Conservation (phyloP, 495 filamentous ascomycete species). For the Podospora didyma region DNA sequence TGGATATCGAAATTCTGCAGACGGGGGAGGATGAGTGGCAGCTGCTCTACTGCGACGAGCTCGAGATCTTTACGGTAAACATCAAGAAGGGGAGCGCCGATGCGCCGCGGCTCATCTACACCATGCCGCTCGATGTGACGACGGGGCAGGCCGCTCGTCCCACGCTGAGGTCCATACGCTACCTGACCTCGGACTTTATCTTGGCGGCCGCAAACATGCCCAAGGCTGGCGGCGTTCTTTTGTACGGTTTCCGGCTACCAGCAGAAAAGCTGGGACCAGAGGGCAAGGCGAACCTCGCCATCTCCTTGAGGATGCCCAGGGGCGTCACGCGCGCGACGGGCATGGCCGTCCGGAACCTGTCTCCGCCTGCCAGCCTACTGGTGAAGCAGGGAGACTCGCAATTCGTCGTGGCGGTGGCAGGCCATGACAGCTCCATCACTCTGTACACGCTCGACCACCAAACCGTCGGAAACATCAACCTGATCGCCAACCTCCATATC, state of each 20-base stretch:
- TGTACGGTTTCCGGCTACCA: conserved; percentile 49
- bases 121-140: conserved; percentile 47
- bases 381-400: conserved; percentile 57
- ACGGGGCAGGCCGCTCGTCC: conserved; percentile 49
- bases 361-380: conserved; percentile 41
- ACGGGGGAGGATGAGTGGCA: conserved; percentile 57
- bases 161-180: conserved; percentile 65
- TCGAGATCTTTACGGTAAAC: conserved; percentile 61
- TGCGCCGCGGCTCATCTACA: conserved; percentile 57
- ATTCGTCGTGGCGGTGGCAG: conserved; percentile 75
- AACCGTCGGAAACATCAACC: conserved; percentile 39
- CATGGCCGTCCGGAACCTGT: conserved; percentile 68
- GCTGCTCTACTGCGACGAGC: conserved; percentile 75
- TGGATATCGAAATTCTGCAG: conserved; percentile 74
- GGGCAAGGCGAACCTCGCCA: conserved; percentile 38
- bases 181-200: conserved; percentile 71
- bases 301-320: conserved; percentile 39
- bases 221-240: conserved; percentile 42
- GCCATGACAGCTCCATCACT: conserved; percentile 75
- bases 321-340: conserved; percentile 54
- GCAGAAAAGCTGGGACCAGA: conserved; percentile 25
- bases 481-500: conserved; percentile 51
- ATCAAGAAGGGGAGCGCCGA: conserved; percentile 48
- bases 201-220: conserved; percentile 56
- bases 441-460: conserved; percentile 67